Evolutionary conservation across 2,329 filamentous ascomycete genomes (phyloP), one percentile per base, ranked within the genome.

Genomic region (Herpomyces periplanetae): DNA sequence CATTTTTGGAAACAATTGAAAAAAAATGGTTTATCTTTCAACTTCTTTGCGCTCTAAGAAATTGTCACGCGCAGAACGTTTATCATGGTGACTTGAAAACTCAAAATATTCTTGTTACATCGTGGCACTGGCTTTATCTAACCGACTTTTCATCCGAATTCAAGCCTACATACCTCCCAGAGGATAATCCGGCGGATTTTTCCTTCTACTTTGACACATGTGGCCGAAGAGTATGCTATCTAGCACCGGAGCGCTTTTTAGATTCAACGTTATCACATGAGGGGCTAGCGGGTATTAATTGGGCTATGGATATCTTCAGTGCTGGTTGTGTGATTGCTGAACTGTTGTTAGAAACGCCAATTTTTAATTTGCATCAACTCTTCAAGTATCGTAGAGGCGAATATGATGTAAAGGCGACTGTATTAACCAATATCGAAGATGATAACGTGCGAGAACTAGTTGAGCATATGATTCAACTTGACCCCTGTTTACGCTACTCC

Each of bases 271-370:
- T 53, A 62, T 27, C 49, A 55, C 9, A 49, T 4, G 51, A 60
- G 18, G 51, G 47, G 36, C 53, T 34, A 44, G 54, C 41, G 40
- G 58, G 31, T 3, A 41, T 63, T 20, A 62, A 56, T 18, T 88
- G 75, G 73, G 75, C 80, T 14, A 96, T 96, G 84, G 80, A 96
- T 34, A 62, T 96, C 13, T 96, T 96, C 43, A 91, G 80, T 36
- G 64, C 63, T 10, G 80, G 80, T 4, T 96, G 84, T 34, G 73
- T 91, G 15, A 85, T 96, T 30, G 80, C 80, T 2, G 80, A 96
- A 36, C 48, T 96, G 14, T 88, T 96, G 28, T 51, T 91, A 4
- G 80, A 96, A 39, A 53, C 71, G 0, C 73, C 84, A 5, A 75
- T 91, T n/a, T 91, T 96, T 39, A 85, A 59, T n/a, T 49, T 96